phyloP scores from a whole-genome alignment of 176 grass and related monocot species.

The Eleusine indica region DNA sequence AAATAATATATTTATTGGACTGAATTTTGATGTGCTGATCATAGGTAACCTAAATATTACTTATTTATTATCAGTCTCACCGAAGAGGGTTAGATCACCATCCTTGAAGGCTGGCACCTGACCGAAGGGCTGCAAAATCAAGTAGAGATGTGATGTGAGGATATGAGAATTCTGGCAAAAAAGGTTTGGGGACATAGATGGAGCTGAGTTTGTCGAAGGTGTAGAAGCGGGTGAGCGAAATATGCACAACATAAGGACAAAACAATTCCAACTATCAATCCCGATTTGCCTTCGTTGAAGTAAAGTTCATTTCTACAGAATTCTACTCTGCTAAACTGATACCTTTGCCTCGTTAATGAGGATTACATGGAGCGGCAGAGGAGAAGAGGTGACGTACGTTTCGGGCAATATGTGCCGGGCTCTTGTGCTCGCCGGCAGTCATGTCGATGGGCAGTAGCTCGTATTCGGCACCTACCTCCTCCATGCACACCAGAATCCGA shows the following conservation, averaged over 20 bases:
- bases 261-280: neutral
- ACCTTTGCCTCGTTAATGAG: neutral
- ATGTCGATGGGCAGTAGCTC: conserved; percentile 43
- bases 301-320: neutral
- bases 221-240: neutral
- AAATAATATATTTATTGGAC: neutral
- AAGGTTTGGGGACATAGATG: neutral
- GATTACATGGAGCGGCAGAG: neutral
- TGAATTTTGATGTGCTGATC: neutral
- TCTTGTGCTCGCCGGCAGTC: conserved; percentile 47
- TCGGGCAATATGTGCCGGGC: conserved; percentile 37
- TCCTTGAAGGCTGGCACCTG: conserved; percentile 57
- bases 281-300: neutral
- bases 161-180: neutral
- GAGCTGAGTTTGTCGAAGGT: neutral
- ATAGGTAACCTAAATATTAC: neutral
- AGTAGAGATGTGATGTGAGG: neutral
- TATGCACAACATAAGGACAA: neutral
- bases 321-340: neutral
- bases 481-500: conserved; percentile 39
- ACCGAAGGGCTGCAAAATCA: conserved; percentile 37
- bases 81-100: conserved; percentile 41
- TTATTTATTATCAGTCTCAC: conserved; percentile 3
- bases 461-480: conserved; percentile 47
- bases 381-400: neutral